These are phyloP conservation scores for Eucalyptus caleyi DNA, from an alignment of 345 rosid genomes.

Conservation along the genomic window DNA sequence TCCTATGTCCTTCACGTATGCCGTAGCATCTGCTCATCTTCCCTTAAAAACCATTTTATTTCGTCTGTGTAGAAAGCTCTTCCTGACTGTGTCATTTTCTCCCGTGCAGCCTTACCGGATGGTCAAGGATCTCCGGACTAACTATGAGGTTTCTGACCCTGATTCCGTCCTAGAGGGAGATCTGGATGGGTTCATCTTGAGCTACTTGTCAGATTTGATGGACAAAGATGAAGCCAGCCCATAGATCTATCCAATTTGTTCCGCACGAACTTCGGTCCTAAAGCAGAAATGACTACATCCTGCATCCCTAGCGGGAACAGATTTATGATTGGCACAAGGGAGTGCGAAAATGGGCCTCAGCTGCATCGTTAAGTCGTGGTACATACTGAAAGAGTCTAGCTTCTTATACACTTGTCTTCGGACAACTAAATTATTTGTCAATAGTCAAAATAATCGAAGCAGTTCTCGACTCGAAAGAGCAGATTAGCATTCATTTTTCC, in stretches of 20 bases:
- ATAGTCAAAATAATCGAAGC: not conserved
- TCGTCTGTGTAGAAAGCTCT: not conserved
- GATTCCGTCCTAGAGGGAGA: slow-evolving; percentile 90
- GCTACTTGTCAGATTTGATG: slow-evolving; percentile 65
- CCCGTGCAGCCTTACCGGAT: slow-evolving; percentile 68
- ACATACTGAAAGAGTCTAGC: not conserved
- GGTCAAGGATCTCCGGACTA: slow-evolving; percentile 94
- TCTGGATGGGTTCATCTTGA: slow-evolving; percentile 69
- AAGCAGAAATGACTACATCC: not conserved
- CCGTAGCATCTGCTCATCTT: not conserved
- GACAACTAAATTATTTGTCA: not conserved
- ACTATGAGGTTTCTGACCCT: slow-evolving; percentile 82
- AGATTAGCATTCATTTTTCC: not conserved
- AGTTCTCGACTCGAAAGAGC: not conserved
- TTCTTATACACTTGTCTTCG: not conserved
- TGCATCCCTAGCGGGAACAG: not conserved
- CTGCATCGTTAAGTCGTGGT: not conserved
- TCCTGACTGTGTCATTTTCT: not conserved
- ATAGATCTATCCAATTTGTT: not conserved
- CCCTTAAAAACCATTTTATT: not conserved
- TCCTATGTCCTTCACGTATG: slow-evolving; percentile 86
- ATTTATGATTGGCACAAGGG: not conserved
- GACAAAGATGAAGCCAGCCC: slow-evolving; percentile 34
- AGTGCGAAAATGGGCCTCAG: not conserved
- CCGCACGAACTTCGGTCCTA: not conserved